These are phyloP conservation scores for Lasiosphaeris hirsuta DNA, from an alignment of 495 filamentous ascomycete genomes.

Conservation along the genomic window DNA sequence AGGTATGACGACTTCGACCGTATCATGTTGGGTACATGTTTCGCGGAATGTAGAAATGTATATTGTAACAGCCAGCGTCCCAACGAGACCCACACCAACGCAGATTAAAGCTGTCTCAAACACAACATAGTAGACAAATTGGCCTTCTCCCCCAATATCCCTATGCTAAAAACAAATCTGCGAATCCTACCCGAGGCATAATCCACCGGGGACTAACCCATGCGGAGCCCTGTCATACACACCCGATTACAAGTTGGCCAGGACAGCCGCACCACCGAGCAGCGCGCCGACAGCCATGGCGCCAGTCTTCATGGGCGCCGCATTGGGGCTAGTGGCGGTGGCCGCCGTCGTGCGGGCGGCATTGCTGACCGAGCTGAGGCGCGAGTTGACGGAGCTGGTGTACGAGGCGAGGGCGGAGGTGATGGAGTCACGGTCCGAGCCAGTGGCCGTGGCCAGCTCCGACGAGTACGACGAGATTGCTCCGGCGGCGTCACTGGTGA, in stretches of 20 bases:
- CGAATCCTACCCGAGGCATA: background rate
- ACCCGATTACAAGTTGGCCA: slow-evolving; percentile 24
- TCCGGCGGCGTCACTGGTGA: slow-evolving; percentile 5
- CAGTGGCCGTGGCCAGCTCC: slow-evolving; percentile 17
- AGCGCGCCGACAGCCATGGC: slow-evolving; percentile 37
- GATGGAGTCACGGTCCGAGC: slow-evolving; percentile 19
- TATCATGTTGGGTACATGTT: too few species aligned
- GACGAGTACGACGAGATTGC: slow-evolving; percentile 10
- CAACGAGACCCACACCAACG: too few species aligned
- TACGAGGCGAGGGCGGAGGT: slow-evolving; percentile 18
- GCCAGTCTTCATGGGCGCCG: slow-evolving; percentile 28
- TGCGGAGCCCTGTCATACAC: too few species aligned
- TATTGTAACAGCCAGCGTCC: too few species aligned
- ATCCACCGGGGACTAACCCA: too few species aligned
- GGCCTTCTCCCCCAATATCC: background rate
- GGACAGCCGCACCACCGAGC: slow-evolving; percentile 33
- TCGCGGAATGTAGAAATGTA: too few species aligned
- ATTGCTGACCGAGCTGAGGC: slow-evolving; percentile 13
- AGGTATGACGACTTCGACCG: too few species aligned
- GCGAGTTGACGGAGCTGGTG: slow-evolving; percentile 16
- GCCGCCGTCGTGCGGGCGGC: slow-evolving; percentile 9
- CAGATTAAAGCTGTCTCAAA: too few species aligned
- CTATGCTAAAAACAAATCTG: background rate
- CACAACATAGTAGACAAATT: too few species aligned
- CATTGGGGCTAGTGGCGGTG: slow-evolving; percentile 12